Evolutionary conservation across 352 stramenopile genomes (phyloP).

Genomic region (Blastocystis sp.): DNA sequence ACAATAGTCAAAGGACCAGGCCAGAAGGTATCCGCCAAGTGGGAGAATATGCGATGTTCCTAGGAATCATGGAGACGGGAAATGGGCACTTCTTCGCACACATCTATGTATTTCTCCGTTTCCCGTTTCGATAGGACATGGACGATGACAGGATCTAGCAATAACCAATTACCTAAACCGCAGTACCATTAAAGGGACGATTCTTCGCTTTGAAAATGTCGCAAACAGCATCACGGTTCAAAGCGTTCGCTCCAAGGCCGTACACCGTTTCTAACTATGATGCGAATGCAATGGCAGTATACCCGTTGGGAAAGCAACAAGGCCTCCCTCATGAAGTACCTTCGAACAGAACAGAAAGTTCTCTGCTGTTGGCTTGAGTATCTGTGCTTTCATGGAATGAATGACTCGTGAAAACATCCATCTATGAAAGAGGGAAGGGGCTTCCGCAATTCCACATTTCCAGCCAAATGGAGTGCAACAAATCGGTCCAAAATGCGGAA

Average conservation of each 20-base stretch:
- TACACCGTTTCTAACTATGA: slow-evolving; percentile 92
- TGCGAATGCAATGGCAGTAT: not conserved
- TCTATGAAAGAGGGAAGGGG: not conserved
- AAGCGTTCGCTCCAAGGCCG: slow-evolving; percentile 93
- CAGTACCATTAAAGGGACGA: slow-evolving; percentile 74
- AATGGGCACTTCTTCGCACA: slow-evolving; percentile 78
- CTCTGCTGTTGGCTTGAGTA: slow-evolving; percentile 67
- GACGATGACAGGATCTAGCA: slow-evolving; percentile 95
- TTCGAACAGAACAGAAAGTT: slow-evolving; percentile 76
- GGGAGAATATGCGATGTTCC: slow-evolving; percentile 80
- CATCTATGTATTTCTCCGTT: slow-evolving; percentile 87
- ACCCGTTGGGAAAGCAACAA: slow-evolving; percentile 92
- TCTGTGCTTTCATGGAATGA: slow-evolving; percentile 51
- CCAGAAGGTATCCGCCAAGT: slow-evolving; percentile 89
- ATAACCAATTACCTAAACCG: not conserved
- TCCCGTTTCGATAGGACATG: slow-evolving; percentile 88
- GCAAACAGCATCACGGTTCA: slow-evolving; percentile 89
- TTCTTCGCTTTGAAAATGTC: slow-evolving; percentile 94
- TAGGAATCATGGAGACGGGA: not conserved
- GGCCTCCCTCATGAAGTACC: slow-evolving; percentile 81
- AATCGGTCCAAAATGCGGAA: no score
- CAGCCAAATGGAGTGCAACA: no score
- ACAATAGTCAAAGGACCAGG: slow-evolving; percentile 96
- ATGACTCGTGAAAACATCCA: slow-evolving; percentile 30
- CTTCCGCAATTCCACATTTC: no score